Evolutionary conservation across 2,329 filamentous ascomycete species (phyloP), one percentile per base, ranked within the genome.

Genomic region (Aspergillus ruber): DNA sequence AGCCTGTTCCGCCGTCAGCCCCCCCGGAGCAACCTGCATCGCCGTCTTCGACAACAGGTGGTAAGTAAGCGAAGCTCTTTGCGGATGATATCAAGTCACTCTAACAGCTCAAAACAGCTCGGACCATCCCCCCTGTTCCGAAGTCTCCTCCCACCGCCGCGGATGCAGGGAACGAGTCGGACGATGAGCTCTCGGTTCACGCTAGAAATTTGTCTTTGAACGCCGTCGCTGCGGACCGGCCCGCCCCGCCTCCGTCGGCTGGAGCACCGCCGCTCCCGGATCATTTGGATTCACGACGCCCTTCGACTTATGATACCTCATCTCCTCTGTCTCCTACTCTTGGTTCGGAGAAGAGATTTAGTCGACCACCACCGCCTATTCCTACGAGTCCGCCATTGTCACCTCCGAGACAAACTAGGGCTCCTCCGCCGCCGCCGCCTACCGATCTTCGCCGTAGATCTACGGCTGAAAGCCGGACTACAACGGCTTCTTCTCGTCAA

Each of bases 131-230:
- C 43, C 73, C 74, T 29, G 74, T 74, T 36, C 74, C 79, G 35
- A 71, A 77, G 32, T 73, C 74, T 39, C 63, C 80, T 39, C 63
- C 80, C 13, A 74, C 78, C 42, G 87, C 87, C 36, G 83, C 83
- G 41, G 88, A 83, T 49, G 79, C 85, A 51, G 90, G 89, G 25
- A 94, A 89, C 1, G 88, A 86, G 64, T 93, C 90, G 39, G 90
- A 94, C 58, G 90, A 96, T 64, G 91, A 96, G 66, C 73, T 90
- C 58, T 89, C 86, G 8, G 69, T 60, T 62, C 77, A 58, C 65
- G 69, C 55, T 68, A 74, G 44, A 67, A 76, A 54, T 57, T 69
- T 60, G 45, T 76, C 72, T 15, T 55, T 71, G 40, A 67, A 67
- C 17, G 69, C 74, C 32, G 70, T 69, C 18, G 63, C 70, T 25